Conservation (phyloP, 169 alveolate species). For the Plasmodium knowlesi region DNA sequence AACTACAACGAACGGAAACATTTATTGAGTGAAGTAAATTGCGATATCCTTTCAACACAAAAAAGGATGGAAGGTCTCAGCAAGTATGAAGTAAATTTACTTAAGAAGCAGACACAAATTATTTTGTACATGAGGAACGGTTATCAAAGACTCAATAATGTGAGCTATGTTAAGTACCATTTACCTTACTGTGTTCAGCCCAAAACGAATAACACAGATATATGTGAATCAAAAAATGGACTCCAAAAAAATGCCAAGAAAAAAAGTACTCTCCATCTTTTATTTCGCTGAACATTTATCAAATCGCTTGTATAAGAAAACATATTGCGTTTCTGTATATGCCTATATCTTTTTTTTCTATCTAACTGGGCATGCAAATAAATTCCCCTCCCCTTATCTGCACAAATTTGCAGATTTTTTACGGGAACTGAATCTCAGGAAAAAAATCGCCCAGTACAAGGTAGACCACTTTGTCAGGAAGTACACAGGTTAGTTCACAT, state of each 20-base stretch:
- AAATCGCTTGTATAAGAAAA: neutral
- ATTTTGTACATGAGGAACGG: neutral
- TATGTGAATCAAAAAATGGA: conserved; percentile 8
- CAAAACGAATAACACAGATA: conserved; percentile 55
- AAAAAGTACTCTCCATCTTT: conserved; percentile 11
- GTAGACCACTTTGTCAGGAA: conserved; percentile 27
- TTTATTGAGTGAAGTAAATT: conserved; percentile 25
- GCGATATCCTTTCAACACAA: neutral
- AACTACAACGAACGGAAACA: conserved; percentile 18
- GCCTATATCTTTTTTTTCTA: neutral
- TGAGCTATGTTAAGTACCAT: conserved; percentile 44
- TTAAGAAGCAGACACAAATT: conserved; percentile 29
- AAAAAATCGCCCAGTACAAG: conserved; percentile 19
- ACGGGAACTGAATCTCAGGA: conserved; percentile 28
- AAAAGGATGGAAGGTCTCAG: neutral
- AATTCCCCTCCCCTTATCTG: neutral
- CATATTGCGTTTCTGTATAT: neutral
- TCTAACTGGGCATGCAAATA: neutral
- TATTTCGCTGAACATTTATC: neutral
- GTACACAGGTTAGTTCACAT: conserved; percentile 32
- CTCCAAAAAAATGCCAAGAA: conserved; percentile 15
- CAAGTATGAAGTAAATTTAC: conserved; percentile 28
- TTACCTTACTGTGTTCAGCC: conserved; percentile 71
- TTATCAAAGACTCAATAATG: conserved; percentile 33
- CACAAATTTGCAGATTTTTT: conserved; percentile 30